Evolutionary conservation across 2,329 filamentous ascomycete genomes (phyloP).

Genomic region (Xylaria sp.): DNA sequence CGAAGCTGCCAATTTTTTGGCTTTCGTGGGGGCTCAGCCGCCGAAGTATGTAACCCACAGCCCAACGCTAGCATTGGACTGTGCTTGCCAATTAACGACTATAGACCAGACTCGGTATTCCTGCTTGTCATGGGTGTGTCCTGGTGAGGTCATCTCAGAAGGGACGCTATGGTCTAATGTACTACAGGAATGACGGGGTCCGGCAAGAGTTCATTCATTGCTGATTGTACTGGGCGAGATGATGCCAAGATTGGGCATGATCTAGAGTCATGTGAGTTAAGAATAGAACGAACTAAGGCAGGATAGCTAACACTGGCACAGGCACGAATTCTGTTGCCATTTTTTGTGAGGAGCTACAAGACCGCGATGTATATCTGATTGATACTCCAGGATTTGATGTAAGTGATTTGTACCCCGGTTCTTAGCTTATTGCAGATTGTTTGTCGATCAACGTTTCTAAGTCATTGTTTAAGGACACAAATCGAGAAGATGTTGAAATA

Average conservation of each 20-base stretch:
- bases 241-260: slow-evolving; percentile 6
- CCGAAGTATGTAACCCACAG: not conserved
- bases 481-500: slow-evolving; percentile 1
- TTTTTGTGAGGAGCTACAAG: not conserved
- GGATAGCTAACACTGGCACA: not conserved
- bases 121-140: slow-evolving; percentile 4
- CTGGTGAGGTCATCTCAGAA: not conserved
- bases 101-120: slow-evolving; percentile 1
- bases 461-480: slow-evolving; percentile 1
- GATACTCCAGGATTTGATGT: slow-evolving; percentile 20
- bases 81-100: not conserved
- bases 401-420: not conserved
- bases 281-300: not conserved
- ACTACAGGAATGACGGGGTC: slow-evolving; percentile 10
- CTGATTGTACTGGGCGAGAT: slow-evolving; percentile 3
- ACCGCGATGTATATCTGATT: slow-evolving; percentile 10
- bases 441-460: not conserved
- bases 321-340: slow-evolving; percentile 15
- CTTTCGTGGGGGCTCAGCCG: slow-evolving; percentile 6
- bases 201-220: slow-evolving; percentile 16
- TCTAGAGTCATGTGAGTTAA: not conserved
- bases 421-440: not conserved
- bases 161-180: not conserved
- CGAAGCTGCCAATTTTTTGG: slow-evolving; percentile 5
- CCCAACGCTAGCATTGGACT: too few species aligned